These are phyloP conservation scores for Gnaphalium uliginosum DNA, from an alignment of 129 eudicot genomes.

Conservation along the genomic window DNA sequence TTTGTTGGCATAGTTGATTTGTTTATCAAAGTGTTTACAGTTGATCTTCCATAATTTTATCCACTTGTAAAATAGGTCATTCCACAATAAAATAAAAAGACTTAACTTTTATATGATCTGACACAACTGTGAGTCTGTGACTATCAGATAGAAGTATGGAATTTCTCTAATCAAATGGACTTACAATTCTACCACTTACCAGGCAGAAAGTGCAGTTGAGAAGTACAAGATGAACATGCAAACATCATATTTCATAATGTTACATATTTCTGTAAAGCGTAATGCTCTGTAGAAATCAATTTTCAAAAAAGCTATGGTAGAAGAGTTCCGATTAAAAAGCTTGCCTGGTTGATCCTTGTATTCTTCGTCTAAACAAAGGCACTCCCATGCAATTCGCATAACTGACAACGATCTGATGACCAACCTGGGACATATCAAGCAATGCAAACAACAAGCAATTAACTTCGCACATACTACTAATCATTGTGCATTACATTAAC, in stretches of 20 bases:
- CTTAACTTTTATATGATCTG: neutral
- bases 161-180: neutral
- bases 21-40: conserved; percentile 17
- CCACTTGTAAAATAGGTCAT: conserved; percentile 13
- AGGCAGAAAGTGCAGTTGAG: conserved; percentile 2
- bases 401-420: conserved; percentile 89
- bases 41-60: conserved; percentile 19
- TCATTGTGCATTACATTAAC: neutral
- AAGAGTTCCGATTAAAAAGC: conserved; percentile 36
- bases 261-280: neutral
- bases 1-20: conserved; percentile 8
- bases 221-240: conserved; percentile 9
- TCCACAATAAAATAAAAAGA: neutral
- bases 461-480: conserved; percentile 14
- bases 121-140: neutral
- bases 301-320: conserved; percentile 13
- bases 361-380: conserved; percentile 84
- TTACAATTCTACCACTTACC: conserved; percentile 7
- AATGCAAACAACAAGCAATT: conserved; percentile 7
- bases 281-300: conserved; percentile 2
- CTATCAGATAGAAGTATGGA: conserved; percentile 4
- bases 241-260: neutral
- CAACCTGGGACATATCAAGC: conserved; percentile 56
- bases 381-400: conserved; percentile 96
- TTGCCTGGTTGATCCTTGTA: conserved; percentile 95